Base-by-base conservation (phyloP, 345 rosid species). In the Noccaea caerulescens region DNA sequence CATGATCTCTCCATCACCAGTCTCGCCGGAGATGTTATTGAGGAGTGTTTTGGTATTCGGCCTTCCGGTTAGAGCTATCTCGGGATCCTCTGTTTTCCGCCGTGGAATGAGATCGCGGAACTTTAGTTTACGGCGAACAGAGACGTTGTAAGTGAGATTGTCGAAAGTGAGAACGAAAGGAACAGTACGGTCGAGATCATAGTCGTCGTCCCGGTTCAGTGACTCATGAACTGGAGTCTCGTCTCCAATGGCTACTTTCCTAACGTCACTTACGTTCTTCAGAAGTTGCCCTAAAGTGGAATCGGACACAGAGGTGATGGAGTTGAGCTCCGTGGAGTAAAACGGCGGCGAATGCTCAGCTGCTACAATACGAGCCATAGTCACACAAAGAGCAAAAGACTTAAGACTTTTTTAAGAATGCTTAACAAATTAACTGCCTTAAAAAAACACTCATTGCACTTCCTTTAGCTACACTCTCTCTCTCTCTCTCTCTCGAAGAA, bases 1-100 rank as follows among this genome's bases (percentile, higher is more conserved):
- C 11, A 94, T 63, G 34, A 92, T 86, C 83, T 95, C 98, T 0
- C 98, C 99, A 2, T 95, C 97, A 2, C 94, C 77, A 0, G 97
- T 88, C 83, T 88, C 92, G 0, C 99, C 99, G 18, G 96, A 92
- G 66, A 95, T 87, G 49, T 95, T 87, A 36, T 95, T 79, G 10
- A 95, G 87, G 4, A 95, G 84, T 3, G 90, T 85, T 80, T 95
- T 95, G 0, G 91, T 86, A 0, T 59, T 77, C 14, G 74, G 54
- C 23, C 71, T 79, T 57, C 73, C 88, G 3, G 77, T 83, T 4
- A 37, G 58, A 49, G 79, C 79, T 11, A 80, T 78, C 7, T 83
- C 78, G 0, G 68, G 72, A 44, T 77, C 76, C 42, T 87, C 82
- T 12, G 67, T 50, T 10, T 49, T 68, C 1, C 62, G 67, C 7